Percentiles rank a stretch among this genome's conserved stretches.
phyloP scores from a whole-genome alignment of 108 stramenopile genomes.

The Cyclostephanos invisitatus region DNA sequence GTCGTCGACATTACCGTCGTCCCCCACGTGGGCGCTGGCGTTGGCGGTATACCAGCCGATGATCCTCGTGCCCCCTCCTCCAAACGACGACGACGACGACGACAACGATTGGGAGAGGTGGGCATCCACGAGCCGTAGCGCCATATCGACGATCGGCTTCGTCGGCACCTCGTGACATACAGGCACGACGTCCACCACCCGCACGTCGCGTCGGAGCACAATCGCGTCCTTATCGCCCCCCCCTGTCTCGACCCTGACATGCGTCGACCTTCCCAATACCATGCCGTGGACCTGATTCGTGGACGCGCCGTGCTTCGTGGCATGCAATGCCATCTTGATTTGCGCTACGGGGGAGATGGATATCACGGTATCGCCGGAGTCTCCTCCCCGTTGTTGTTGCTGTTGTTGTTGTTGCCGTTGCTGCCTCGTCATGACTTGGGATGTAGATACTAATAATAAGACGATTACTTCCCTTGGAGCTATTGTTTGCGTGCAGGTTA shows the following conservation, averaged over 20 bases:
- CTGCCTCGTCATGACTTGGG: too few species aligned
- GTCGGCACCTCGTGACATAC: constrained; percentile 81
- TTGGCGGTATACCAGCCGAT: constrained; percentile 80
- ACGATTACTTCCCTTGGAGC: too few species aligned
- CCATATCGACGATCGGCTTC: constrained; percentile 63
- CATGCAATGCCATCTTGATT: constrained; percentile 63
- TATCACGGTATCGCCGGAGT: too few species aligned
- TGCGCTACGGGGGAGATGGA: constrained; percentile 24
- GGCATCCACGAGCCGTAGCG: constrained; percentile 49
- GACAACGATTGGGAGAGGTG: constrained; percentile 5
- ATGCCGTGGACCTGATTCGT: constrained; percentile 63
- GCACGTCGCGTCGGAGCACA: not conserved
- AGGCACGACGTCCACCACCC: constrained; percentile 56
- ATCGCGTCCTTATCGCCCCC: not conserved
- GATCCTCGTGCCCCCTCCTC: constrained; percentile 23
- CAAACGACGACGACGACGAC: not conserved
- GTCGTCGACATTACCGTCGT: not conserved
- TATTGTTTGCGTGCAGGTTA: too few species aligned
- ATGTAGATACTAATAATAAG: too few species aligned
- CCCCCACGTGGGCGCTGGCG: constrained; percentile 15
- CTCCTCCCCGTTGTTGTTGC: not conserved
- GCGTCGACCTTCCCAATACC: constrained; percentile 50
- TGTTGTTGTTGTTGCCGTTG: too few species aligned
- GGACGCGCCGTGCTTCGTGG: constrained; percentile 41
- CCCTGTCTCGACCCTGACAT: too few species aligned